Evolutionary conservation across 352 stramenopile genomes (phyloP).

Genomic region (Detonula confervacea): DNA sequence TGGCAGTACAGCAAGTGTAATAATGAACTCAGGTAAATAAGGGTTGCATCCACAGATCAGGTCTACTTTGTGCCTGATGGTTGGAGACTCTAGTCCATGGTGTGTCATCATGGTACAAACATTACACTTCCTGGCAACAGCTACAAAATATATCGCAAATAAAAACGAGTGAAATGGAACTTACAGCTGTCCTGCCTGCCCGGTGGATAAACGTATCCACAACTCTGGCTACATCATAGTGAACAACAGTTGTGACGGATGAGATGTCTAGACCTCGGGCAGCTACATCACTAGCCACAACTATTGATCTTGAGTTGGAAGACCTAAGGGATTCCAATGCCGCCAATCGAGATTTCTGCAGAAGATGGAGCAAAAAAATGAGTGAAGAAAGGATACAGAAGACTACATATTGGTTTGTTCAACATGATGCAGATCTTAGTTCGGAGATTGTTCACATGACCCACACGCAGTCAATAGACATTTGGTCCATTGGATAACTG

Average conservation of each 20-base stretch:
- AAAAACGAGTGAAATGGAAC: constrained; percentile 35
- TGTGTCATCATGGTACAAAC: no score
- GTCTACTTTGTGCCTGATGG: constrained; percentile 72
- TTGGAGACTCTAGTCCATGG: constrained; percentile 87
- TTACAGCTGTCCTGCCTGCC: constrained; percentile 91
- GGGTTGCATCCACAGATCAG: constrained; percentile 71
- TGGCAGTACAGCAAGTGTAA: no score
- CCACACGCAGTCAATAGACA: constrained; percentile 59
- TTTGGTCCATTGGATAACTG: constrained; percentile 42
- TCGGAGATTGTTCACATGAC: constrained; percentile 88
- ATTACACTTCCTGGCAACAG: constrained; percentile 67
- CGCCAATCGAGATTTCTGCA: constrained; percentile 80
- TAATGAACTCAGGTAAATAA: no score
- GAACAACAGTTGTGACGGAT: constrained; percentile 92
- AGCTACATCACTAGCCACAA: constrained; percentile 83
- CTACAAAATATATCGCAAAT: constrained; percentile 5
- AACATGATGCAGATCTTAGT: constrained; percentile 25
- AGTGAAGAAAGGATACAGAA: constrained; percentile 6
- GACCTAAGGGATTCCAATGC: constrained; percentile 74
- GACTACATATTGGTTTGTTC: constrained; percentile 8
- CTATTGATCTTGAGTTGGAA: constrained; percentile 62
- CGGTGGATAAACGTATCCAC: constrained; percentile 95
- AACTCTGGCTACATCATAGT: constrained; percentile 93
- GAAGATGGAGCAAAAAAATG: constrained; percentile 12
- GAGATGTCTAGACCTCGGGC: constrained; percentile 85